phyloP scores from a whole-genome alignment of 345 rosid genomes.

The Arabis alpina region DNA sequence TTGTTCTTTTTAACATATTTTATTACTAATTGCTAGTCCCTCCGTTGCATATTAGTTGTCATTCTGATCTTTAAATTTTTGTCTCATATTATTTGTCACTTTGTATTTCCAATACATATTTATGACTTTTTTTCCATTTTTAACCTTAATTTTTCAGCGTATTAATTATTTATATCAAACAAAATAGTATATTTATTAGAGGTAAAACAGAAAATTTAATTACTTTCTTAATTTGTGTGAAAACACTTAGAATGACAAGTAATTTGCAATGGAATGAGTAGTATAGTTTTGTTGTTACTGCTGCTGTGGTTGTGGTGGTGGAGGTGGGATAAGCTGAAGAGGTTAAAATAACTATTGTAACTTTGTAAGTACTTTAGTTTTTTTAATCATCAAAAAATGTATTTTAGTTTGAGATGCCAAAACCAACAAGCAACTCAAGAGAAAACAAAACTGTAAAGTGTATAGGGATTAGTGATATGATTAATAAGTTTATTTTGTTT shows the following conservation, averaged over 20 bases:
- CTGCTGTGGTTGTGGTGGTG: background rate
- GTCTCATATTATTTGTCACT: too few relatives aligned
- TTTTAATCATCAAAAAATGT: background rate
- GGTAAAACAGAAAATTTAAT: too few relatives aligned
- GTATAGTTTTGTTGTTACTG: background rate
- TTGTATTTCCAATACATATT: too few relatives aligned
- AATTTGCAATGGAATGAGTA: too few relatives aligned
- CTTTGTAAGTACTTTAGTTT: background rate
- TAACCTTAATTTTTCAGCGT: too few relatives aligned
- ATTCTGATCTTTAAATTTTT: too few relatives aligned
- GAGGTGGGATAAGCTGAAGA: constrained; percentile 22
- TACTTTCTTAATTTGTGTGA: too few relatives aligned
- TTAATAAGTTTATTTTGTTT: background rate
- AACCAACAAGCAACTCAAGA: constrained; percentile 31
- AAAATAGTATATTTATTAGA: too few relatives aligned
- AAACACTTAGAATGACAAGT: too few relatives aligned
- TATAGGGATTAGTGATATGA: background rate
- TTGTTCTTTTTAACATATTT: background rate
- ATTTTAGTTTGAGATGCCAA: constrained; percentile 8
- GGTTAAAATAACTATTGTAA: background rate
- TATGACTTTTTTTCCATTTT: too few relatives aligned
- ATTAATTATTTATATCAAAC: too few relatives aligned
- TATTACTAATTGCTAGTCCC: background rate
- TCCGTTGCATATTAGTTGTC: too few relatives aligned
- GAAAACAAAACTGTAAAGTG: constrained; percentile 9